Conservation (phyloP, 257 asterid species). For the Ajuga chamaepitys region DNA sequence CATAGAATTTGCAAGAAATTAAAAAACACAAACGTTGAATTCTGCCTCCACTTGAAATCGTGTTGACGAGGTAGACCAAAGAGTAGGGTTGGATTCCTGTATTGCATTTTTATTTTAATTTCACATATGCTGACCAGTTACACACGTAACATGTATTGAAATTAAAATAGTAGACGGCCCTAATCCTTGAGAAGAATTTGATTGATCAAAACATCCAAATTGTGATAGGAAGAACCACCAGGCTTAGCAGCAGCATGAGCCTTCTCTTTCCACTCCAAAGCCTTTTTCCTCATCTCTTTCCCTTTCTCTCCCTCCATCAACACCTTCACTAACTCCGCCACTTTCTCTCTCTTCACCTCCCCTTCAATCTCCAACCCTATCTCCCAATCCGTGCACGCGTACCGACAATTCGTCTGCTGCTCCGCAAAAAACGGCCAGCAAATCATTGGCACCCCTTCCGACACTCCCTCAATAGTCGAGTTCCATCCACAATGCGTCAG, state of each 20-base stretch:
- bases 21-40: too few relatives aligned
- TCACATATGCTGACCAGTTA: too few relatives aligned
- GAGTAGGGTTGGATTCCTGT: too few relatives aligned
- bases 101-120: too few relatives aligned
- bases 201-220: constrained; percentile 36
- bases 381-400: constrained; percentile 40
- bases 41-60: too few relatives aligned
- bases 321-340: constrained; percentile 39
- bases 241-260: constrained; percentile 27
- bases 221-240: constrained; percentile 35
- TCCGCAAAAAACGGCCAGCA: constrained; percentile 77
- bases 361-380: constrained; percentile 52
- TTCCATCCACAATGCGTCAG: constrained; percentile 69
- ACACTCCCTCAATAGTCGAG: constrained; percentile 47
- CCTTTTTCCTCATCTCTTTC: constrained; percentile 41
- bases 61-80: too few relatives aligned
- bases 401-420: constrained; percentile 56
- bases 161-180: too few relatives aligned
- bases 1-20: too few relatives aligned
- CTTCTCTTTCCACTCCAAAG: constrained; percentile 41
- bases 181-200: constrained; percentile 31
- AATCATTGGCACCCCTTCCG: constrained; percentile 57
- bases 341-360: constrained; percentile 38
- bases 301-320: constrained; percentile 64
- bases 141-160: too few relatives aligned